Base-by-base conservation (phyloP, 2,329 filamentous ascomycete species). In the Alternaria gaisen region DNA sequence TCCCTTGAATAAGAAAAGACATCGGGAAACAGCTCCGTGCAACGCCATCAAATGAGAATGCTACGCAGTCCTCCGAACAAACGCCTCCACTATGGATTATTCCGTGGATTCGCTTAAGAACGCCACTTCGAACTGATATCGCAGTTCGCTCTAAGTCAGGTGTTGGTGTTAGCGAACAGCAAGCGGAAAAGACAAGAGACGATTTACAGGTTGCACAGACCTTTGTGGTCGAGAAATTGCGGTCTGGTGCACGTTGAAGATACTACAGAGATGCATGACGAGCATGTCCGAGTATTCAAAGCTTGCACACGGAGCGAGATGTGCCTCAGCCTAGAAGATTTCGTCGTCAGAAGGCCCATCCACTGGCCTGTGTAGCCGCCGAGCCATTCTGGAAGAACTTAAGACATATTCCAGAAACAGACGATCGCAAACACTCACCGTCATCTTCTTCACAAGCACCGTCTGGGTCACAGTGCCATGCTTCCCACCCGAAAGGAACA, bases 381-480 rank as follows among this genome's bases (percentile, higher is more conserved):
- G 30, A 53, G 12, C 58, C 63, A 43, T 51, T 47, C 18, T 44
- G 40, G 14, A 62, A 61, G 36, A 66, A 60, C 11, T 14, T 24
- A 10, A 46, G 40, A 51, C 63, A 58, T 72, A 71, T 50, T 69
- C 36, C 48, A 74, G 70, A 52, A 73, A 74, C 0, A 75, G 42
- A 4, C 66, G 66, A 26, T 70, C 69, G 61, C 72, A 69, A 6
- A 54, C 62, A 9, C 71, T 66, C 6, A 61, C 60, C 20, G 61
- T 18, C 73, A 76, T 75, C 43, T 69, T 70, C 3, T 72, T 40
- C 63, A 68, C 62, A 24, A 71, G 61, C 4, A 75, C 69, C 2
- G 66, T 65, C n/a, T 69, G 67, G 6, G 66, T 58, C 0, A 71
- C 63, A 24, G 52, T 62, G 11, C 63, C 63, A 34, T n/a, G 26